Conservation (phyloP, 768 basidiomycete genomes). For the Phanerochaete sordida region DNA sequence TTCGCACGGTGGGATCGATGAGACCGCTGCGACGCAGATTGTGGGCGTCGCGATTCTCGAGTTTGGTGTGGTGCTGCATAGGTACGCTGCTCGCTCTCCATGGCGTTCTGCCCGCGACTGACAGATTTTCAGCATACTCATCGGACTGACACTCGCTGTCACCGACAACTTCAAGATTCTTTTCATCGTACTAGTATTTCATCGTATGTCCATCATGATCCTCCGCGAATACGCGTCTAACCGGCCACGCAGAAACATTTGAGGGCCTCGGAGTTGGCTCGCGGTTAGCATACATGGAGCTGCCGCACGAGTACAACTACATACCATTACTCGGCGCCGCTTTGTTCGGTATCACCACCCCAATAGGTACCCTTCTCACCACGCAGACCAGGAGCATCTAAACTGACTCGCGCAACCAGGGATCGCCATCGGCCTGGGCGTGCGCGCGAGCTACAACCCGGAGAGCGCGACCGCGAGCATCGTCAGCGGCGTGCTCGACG, state of each 20-base stretch:
- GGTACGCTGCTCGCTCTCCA: constrained; percentile 31
- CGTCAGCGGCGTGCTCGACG: constrained; percentile 82
- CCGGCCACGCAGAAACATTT: constrained; percentile 66
- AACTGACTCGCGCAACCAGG: constrained; percentile 25
- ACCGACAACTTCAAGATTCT: constrained; percentile 74
- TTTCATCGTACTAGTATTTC: constrained; percentile 89
- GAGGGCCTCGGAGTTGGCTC: constrained; percentile 94
- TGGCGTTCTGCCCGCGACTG: neutral
- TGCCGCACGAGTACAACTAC: constrained; percentile 52
- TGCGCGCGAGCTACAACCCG: constrained; percentile 79
- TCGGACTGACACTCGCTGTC: constrained; percentile 94
- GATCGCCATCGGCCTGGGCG: constrained; percentile 79
- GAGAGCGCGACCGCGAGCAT: constrained; percentile 70
- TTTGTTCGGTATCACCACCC: constrained; percentile 76
- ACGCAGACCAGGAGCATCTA: neutral
- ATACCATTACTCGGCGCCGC: constrained; percentile 58
- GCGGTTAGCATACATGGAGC: constrained; percentile 72
- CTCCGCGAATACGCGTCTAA: neutral
- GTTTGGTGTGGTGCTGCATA: constrained; percentile 89
- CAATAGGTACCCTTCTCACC: constrained; percentile 43
- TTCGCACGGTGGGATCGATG: constrained; percentile 19
- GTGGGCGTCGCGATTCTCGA: constrained; percentile 90
- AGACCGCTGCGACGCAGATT: constrained; percentile 61
- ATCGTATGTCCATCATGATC: constrained; percentile 58
- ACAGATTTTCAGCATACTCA: constrained; percentile 53